These are phyloP conservation scores for Ramularia collo-cygni DNA, from an alignment of 2,329 filamentous ascomycete species.

Conservation along the genomic window DNA sequence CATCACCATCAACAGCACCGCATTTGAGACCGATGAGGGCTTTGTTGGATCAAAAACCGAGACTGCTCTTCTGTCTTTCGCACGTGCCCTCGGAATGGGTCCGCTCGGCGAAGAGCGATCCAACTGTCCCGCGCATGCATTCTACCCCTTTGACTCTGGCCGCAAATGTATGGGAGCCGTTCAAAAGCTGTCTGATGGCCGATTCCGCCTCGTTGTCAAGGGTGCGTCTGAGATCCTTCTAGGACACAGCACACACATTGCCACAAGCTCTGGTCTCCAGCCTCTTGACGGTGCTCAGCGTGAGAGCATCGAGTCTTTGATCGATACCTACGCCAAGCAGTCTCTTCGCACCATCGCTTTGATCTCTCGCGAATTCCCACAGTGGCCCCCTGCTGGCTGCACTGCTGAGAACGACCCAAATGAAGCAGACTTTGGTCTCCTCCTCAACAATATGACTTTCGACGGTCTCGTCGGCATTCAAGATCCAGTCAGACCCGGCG, in stretches of 20 bases:
- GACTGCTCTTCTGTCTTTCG: constrained; percentile 65
- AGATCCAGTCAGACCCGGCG: constrained; percentile 62
- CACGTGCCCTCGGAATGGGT: constrained; percentile 58
- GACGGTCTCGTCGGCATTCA: constrained; percentile 67
- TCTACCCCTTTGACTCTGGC: constrained; percentile 55
- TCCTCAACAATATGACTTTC: constrained; percentile 68
- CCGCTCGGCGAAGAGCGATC: constrained; percentile 54
- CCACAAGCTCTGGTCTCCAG: constrained; percentile 52
- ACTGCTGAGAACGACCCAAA: constrained; percentile 54
- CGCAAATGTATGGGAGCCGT: constrained; percentile 66
- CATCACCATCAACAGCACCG: constrained; percentile 61
- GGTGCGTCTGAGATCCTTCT: constrained; percentile 47
- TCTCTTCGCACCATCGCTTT: constrained; percentile 81
- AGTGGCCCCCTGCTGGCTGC: constrained; percentile 64
- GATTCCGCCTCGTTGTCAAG: constrained; percentile 51
- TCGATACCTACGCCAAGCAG: constrained; percentile 68
- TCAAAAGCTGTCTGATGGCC: constrained; percentile 45
- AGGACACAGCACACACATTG: constrained; percentile 44
- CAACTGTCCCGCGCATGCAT: constrained; percentile 52
- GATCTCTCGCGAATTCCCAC: constrained; percentile 70
- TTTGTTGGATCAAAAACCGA: constrained; percentile 75
- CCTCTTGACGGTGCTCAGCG: constrained; percentile 44
- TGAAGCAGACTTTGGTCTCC: constrained; percentile 60
- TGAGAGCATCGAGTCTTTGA: constrained; percentile 57
- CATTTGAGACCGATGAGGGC: constrained; percentile 60